Conservation (phyloP, 139 green algal species). For the Micractinium conductrix region DNA sequence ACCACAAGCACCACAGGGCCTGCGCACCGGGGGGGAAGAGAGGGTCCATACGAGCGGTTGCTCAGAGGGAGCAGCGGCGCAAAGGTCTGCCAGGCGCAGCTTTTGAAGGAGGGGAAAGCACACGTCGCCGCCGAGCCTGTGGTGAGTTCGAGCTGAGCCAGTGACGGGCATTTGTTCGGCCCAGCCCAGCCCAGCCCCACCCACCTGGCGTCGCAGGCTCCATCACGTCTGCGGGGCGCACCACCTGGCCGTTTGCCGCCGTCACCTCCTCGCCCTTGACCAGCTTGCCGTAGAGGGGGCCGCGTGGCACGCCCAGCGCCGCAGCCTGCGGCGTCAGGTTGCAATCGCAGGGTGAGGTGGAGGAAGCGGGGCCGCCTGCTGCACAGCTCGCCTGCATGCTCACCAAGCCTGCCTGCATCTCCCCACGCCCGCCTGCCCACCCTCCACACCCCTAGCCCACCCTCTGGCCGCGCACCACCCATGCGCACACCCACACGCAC, state of each 20-base stretch:
- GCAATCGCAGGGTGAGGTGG: too few relatives aligned
- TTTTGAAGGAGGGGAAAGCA: neutral
- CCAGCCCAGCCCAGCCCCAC: neutral
- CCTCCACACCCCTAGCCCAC: neutral
- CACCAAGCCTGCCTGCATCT: too few relatives aligned
- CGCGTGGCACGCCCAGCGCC: conserved; percentile 75
- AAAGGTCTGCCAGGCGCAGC: neutral
- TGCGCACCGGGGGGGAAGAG: too few relatives aligned
- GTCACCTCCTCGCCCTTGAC: conserved; percentile 73
- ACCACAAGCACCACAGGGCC: conserved; percentile 83
- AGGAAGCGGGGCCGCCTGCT: neutral
- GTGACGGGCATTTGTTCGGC: too few relatives aligned
- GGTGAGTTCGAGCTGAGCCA: neutral
- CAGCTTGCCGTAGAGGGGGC: conserved; percentile 78
- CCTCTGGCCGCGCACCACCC: too few relatives aligned
- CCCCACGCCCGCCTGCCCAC: neutral
- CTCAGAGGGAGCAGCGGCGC: neutral
- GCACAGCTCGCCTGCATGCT: neutral
- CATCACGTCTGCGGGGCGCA: conserved; percentile 80
- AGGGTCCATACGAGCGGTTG: too few relatives aligned
- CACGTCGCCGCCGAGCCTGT: too few relatives aligned
- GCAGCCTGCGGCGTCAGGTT: conserved; percentile 56
- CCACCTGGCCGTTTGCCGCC: conserved; percentile 49
- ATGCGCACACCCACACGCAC: neutral
- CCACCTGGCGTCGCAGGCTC: conserved; percentile 62